Evolutionary conservation across 306 rosid species (phyloP), one percentile per base, ranked within the genome.

Genomic region (Carpinus viminea): DNA sequence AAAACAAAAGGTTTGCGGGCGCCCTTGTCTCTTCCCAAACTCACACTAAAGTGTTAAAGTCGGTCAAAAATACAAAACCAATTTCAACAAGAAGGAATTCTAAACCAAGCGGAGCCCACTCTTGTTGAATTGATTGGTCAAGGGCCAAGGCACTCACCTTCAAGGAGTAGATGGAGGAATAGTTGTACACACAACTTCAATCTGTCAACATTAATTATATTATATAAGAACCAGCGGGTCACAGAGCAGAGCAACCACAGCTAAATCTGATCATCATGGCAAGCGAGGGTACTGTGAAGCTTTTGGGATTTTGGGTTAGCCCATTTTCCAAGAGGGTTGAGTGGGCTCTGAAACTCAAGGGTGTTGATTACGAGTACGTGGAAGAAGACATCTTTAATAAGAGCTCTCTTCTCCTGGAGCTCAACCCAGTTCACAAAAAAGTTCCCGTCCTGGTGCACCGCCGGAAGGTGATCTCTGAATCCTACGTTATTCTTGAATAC

Each of bases 241-340:
- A 64, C 10, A 64, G 34, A 36, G 16, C 2, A 8, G 5, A 20
- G 31, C 16, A 24, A 2, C 7, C 41, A 16, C 41, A 24, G 4
- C 17, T 26, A 60, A 62, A 64, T 34, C 70, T 64, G 34, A 31
- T 31, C 1, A 64, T 64, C 1, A 64, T 64, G 70, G 70, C 7
- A 36, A 64, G 10, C 46, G 21, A 64, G 70, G 83, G 85, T 0
- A 31, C 3, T 31, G 78, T 87, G 5, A 83, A 87, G 57, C 16
- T 87, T 7, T 74, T 87, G 5, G 87, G 89, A 43, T 80, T 85
- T 75, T 83, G 87, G 91, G 81, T 81, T 8, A 87, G 91, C 77
- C 87, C 87, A 65, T 83, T 47, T 64, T 83, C 81, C 70, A 74
- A 69, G 51, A 75, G 91, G 81, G 85, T 85, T 31, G 83, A 80